Evolutionary conservation across 495 filamentous ascomycete genomes (phyloP).

Genomic region (Tuber calosporum): DNA sequence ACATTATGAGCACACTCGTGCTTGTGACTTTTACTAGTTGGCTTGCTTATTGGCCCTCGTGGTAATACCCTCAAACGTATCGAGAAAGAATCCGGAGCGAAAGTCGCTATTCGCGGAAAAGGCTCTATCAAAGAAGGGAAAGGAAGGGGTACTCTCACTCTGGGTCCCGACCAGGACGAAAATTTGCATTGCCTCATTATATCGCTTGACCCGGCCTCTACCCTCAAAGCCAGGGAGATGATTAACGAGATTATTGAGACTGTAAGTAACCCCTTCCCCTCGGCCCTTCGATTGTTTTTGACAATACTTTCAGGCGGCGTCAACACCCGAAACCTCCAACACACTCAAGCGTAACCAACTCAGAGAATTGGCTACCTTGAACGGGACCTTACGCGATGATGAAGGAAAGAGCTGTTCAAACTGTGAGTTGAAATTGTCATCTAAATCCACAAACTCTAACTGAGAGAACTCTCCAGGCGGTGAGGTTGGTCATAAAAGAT

Average conservation of each 20-base stretch:
- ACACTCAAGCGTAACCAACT: conserved; percentile 76
- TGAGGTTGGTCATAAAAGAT: conserved; percentile 97
- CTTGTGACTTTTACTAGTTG: conserved; percentile 60
- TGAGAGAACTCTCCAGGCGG: conserved; percentile 51
- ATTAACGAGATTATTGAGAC: conserved; percentile 77
- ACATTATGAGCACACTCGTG: conserved; percentile 3
- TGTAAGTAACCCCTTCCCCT: conserved; percentile 45
- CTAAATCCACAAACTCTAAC: conserved; percentile 12
- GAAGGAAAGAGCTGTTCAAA: conserved; percentile 99
- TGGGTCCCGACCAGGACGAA: conserved; percentile 79
- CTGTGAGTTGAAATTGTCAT: conserved; percentile 52
- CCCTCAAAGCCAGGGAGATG: conserved; percentile 71
- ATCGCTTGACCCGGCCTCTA: conserved; percentile 74
- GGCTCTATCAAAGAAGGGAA: conserved; percentile 83
- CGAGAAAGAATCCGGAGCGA: conserved; percentile 69
- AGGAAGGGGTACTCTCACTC: conserved; percentile 68
- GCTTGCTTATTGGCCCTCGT: conserved; percentile 78
- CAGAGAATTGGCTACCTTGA: conserved; percentile 69
- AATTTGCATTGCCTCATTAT: conserved; percentile 77
- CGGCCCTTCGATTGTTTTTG: conserved; percentile 7
- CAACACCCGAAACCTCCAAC: conserved; percentile 73
- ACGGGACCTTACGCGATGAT: conserved; percentile 76
- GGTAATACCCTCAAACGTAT: conserved; percentile 79
- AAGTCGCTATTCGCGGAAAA: conserved; percentile 77
- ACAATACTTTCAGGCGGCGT: conserved; percentile 54